A percentile compares a stretch with the other conserved stretches of the same genome.
These are phyloP conservation scores for Anthracocystis panici-leucophaei DNA, from an alignment of 1,284 basidiomycete species.

Conservation along the genomic window DNA sequence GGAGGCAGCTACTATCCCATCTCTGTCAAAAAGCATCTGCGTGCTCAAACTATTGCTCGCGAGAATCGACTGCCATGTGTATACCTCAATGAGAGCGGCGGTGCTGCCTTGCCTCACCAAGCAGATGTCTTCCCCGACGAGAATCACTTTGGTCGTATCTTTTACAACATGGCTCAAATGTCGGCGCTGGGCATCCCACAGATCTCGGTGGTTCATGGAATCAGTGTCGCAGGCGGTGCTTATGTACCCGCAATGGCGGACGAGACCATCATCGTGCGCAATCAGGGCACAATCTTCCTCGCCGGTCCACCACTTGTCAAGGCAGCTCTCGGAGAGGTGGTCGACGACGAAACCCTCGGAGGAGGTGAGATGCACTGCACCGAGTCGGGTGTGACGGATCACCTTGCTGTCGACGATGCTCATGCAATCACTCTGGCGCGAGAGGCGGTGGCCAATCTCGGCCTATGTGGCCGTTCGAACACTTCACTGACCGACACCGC, in stretches of 20 bases:
- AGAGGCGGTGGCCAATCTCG: conserved; percentile 83
- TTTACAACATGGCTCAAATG: conserved; percentile 97
- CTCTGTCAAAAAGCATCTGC: conserved; percentile 93
- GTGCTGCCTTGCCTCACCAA: conserved; percentile 91
- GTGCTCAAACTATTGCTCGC: conserved; percentile 90
- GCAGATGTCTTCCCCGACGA: conserved; percentile 90
- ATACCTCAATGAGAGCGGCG: conserved; percentile 93
- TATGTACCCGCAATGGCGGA: conserved; percentile 98
- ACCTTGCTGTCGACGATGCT: conserved; percentile 86
- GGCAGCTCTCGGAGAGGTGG: conserved; percentile 91
- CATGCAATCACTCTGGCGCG: conserved; percentile 88
- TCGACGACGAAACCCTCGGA: conserved; percentile 89
- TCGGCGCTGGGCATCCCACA: conserved; percentile 90
- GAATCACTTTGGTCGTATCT: conserved; percentile 94
- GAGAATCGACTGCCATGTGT: conserved; percentile 91
- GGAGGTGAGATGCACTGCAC: conserved; percentile 91
- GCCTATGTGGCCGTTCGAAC: conserved; percentile 33
- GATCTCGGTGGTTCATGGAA: conserved; percentile 91
- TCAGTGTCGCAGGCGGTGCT: conserved; percentile 87
- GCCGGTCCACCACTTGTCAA: conserved; percentile 95
- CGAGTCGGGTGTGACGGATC: conserved; percentile 93
- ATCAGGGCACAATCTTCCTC: conserved; percentile 94
- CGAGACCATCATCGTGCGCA: conserved; percentile 86
- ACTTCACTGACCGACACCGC: conserved; percentile 55
- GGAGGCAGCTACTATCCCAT: conserved; percentile 77